Evolutionary conservation across 306 rosid species (phyloP).

Genomic region (Calophaca sinica): DNA sequence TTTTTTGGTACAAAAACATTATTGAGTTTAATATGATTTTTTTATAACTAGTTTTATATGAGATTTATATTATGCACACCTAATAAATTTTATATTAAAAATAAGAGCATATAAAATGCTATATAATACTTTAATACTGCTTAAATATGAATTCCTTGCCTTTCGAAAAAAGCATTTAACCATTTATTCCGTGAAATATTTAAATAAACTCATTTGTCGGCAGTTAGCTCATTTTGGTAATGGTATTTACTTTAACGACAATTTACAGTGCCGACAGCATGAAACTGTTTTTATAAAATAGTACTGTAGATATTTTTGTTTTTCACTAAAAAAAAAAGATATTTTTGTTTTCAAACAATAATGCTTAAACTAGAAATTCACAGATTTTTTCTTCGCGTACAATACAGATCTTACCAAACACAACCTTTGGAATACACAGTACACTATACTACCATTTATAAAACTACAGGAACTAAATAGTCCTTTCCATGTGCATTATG

Average conservation of each 20-base stretch:
- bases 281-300: constrained; percentile 26
- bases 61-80: no score
- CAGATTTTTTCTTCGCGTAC: not conserved
- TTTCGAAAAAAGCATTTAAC: no score
- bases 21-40: no score
- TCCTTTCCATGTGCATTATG: constrained; percentile 41
- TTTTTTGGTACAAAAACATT: no score
- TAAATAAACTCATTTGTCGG: constrained; percentile 35
- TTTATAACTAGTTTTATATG: no score
- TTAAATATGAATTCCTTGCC: not conserved
- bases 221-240: constrained; percentile 30
- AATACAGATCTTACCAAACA: constrained; percentile 21
- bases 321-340: no score
- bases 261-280: constrained; percentile 48
- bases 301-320: no score
- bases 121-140: not conserved
- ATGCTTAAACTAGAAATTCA: not conserved
- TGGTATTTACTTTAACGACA: constrained; percentile 24
- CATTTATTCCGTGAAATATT: not conserved
- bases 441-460: not conserved
- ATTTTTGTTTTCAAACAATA: not conserved
- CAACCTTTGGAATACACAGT: constrained; percentile 20
- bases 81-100: not conserved
- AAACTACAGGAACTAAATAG: not conserved
- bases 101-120: not conserved